Evolutionary conservation across 2,329 filamentous ascomycete genomes (phyloP), one percentile per base, ranked within the genome.

Genomic region (Pseudogymnoascus sp.): DNA sequence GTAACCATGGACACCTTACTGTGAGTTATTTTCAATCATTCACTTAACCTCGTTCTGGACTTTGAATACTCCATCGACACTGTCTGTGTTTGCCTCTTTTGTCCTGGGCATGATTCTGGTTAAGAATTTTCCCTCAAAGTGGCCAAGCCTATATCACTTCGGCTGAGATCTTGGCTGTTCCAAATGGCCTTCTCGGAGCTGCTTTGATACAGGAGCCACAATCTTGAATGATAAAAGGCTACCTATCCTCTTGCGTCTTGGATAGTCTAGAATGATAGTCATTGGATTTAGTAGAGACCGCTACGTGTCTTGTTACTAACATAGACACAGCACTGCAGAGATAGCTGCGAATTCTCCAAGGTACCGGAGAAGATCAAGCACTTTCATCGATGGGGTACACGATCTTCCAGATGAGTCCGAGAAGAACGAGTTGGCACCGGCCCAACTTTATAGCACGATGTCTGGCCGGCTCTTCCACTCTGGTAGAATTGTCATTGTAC

Each of bases 401-500:
- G 93, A 97, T 80, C 82, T 96, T 62, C 86, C 90, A 7, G 89
- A 93, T 73, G 91, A 91, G 71, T 78, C 80, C 67, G 34, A 38
- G 34, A 81, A 70, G 56, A 82, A 83, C 16, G 85, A 93, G 70
- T 85, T 96, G 84, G 95, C 95, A 4, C 95, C 95, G 31, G 95
- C 95, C 69, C 95, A 99, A 78, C 83, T 99, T 53, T 99, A 99
- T 79, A 97, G 92, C 75, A 99, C 95, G 62, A 96, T 97, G 83
- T 97, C 93, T 59, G 95, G 95, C 59, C 87, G 95, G 44, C 86
- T 99, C 31, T 99, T 99, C 75, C 95, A 99, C 76, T 97, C 95
- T 21, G 95, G 95, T 59, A 87, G 93, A 64, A 99, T 99, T 74
- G 93, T 93, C 59, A 97, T 99, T 70, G 93, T 95, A 68, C 97